Conservation (phyloP, 2,329 filamentous ascomycete species). For the Ceratocystis variospora region DNA sequence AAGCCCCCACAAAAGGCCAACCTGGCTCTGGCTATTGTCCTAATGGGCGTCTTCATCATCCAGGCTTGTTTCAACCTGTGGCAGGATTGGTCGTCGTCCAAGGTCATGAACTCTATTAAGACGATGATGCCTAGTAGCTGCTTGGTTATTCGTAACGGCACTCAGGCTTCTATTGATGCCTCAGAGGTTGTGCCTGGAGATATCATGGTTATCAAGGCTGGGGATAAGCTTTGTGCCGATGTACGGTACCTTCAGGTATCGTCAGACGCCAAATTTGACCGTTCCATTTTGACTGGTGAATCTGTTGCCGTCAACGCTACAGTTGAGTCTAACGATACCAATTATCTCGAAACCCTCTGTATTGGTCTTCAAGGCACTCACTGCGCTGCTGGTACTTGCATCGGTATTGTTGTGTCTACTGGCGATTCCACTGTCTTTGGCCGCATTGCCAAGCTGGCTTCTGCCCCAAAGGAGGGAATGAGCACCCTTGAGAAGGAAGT, state of each 20-base stretch:
- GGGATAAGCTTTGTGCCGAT: constrained; percentile 87
- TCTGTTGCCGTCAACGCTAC: constrained; percentile 58
- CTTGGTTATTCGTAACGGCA: constrained; percentile 61
- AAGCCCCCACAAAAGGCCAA: constrained; percentile 57
- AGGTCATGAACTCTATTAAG: constrained; percentile 68
- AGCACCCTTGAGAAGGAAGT: constrained; percentile 97
- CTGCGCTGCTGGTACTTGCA: constrained; percentile 85
- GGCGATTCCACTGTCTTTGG: constrained; percentile 88
- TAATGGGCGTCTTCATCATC: constrained; percentile 54
- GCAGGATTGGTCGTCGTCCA: constrained; percentile 62
- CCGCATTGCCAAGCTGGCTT: constrained; percentile 97
- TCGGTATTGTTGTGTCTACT: constrained; percentile 79
- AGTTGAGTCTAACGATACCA: constrained; percentile 50
- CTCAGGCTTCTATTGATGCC: constrained; percentile 70
- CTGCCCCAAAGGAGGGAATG: constrained; percentile 90
- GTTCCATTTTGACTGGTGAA: constrained; percentile 81
- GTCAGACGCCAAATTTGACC: constrained; percentile 79
- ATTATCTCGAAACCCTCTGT: constrained; percentile 79
- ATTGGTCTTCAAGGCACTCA: constrained; percentile 98
- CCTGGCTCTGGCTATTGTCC: constrained; percentile 56
- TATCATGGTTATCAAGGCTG: constrained; percentile 73
- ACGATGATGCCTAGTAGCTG: constrained; percentile 67
- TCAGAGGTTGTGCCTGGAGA: constrained; percentile 94
- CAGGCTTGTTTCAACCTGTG: constrained; percentile 57
- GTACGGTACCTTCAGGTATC: constrained; percentile 62